Base-by-base conservation (phyloP, 495 filamentous ascomycete species). In the Pyrenopolyporus hunteri region DNA sequence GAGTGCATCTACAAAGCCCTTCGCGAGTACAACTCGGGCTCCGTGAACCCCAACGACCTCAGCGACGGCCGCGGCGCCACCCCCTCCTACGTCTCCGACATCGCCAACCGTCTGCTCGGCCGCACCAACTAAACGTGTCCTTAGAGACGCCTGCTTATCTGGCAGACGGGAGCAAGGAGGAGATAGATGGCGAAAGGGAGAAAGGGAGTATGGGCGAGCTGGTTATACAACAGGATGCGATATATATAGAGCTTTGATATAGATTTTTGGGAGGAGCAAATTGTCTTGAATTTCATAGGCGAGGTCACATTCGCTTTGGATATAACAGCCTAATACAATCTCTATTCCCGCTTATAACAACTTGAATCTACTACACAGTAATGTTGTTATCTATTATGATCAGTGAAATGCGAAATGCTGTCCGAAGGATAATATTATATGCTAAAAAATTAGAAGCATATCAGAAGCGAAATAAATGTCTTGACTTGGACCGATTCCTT, bases 11-110 rank as follows among this genome's bases (percentile, higher is more conserved):
- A 77, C 67, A 69, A 68, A 47, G 75, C 74, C 14, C 68, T 73
- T 3, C 70, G 75, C 39, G 70, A 64, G 50, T 79, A 79, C 67
- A 78, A 78, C 68, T 74, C 69, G 9, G 76, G 75, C 44, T 67
- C 47, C 47, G 69, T 76, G 45, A 68, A 78, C 66, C 9, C 22
- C 14, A 50, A 52, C 28, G 49, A 79, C 60, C 68, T 79, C 36
- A 75, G 70, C 63, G 63, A 74, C 64, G 66, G 58, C 42, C 37
- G 42, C 8, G 70, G 70, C 11, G 75, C 74, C 32, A 75, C 74
- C 8, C 44, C 51, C 20, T 32, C 40, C 59, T 77, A 77, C 69
- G 75, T 78, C 60, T 70, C 59, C 51, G 69, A 76, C 52, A 47
- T 78, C 31, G 71, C 76, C 13, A 71, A 78, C 58, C 65, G 75